Conservation (phyloP, 306 rosid species). For the Vigna radiata region DNA sequence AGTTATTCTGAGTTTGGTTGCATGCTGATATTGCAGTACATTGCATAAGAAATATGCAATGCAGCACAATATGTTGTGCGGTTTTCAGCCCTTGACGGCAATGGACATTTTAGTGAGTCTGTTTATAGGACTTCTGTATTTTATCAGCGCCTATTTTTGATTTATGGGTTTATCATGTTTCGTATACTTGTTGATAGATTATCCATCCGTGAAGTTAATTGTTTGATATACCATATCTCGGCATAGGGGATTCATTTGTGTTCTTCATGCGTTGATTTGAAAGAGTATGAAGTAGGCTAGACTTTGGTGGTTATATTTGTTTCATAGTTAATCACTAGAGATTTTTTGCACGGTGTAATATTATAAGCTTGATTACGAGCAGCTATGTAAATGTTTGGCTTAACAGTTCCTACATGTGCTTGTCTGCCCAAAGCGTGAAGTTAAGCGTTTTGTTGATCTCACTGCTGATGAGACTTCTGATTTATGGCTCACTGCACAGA, state of each 20-base stretch:
- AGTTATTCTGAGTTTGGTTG: not conserved
- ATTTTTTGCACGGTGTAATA: not conserved
- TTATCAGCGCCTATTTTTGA: not conserved
- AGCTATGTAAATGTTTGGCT: conserved; percentile 52
- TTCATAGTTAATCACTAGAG: conserved; percentile 1
- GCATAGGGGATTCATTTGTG: conserved; percentile 7
- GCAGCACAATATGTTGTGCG: not conserved
- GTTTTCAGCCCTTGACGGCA: conserved; percentile 9
- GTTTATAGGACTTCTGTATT: conserved; percentile 22
- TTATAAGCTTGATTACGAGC: conserved; percentile 7
- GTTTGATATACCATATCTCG: conserved; percentile 30
- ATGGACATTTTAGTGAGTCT: conserved; percentile 9
- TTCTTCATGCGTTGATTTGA: conserved; percentile 24
- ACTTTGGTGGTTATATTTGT: conserved; percentile 2
- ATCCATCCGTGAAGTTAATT: conserved; percentile 6
- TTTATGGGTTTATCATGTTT: conserved; percentile 5
- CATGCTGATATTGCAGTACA: not conserved
- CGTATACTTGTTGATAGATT: not conserved
- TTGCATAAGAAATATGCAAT: conserved; percentile 1
- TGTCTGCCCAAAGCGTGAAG: conserved; percentile 94
- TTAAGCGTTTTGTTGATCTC: conserved; percentile 84
- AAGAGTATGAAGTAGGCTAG: conserved; percentile 16
- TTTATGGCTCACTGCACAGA: conserved; percentile 90
- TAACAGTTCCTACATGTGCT: conserved; percentile 84
- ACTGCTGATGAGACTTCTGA: conserved; percentile 84